Evolutionary conservation across 306 rosid genomes (phyloP).

Genomic region (Cucurbita pepo): DNA sequence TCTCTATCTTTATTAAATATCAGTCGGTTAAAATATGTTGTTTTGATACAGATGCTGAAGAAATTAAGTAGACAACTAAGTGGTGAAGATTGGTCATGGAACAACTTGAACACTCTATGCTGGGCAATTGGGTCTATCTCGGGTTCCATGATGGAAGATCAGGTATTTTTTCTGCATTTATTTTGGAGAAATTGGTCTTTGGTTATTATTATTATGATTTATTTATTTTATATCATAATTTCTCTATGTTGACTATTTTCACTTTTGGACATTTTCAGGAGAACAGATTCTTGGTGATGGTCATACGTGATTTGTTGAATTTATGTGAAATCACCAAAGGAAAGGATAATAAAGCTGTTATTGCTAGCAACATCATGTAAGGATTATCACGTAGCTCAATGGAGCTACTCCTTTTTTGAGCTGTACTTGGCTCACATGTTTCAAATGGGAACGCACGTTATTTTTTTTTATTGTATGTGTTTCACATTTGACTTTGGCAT

Average conservation of each 20-base stretch:
- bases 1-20: not conserved
- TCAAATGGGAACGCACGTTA: not conserved
- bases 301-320: conserved; percentile 86
- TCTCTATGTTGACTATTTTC: conserved; percentile 9
- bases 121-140: conserved; percentile 99
- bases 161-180: conserved; percentile 31
- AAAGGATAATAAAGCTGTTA: conserved; percentile 96
- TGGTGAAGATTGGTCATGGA: conserved; percentile 99
- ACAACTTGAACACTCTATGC: conserved; percentile 87
- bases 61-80: conserved; percentile 81
- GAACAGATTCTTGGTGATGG: conserved; percentile 98
- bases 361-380: conserved; percentile 96
- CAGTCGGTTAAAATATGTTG: not conserved
- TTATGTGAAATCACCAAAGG: conserved; percentile 93
- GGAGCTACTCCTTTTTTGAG: not conserved
- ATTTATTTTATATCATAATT: not conserved
- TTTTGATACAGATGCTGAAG: conserved; percentile 63
- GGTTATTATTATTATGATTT: not conserved
- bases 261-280: conserved; percentile 42
- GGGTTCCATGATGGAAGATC: conserved; percentile 97
- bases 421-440: not conserved
- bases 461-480: not conserved
- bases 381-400: conserved; percentile 3
- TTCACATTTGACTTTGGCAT: not conserved
- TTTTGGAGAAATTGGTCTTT: not conserved